Percentiles rank a stretch among this genome's conserved stretches.
phyloP scores from a whole-genome alignment of 805 yeast species.

The Candida awuae region DNA sequence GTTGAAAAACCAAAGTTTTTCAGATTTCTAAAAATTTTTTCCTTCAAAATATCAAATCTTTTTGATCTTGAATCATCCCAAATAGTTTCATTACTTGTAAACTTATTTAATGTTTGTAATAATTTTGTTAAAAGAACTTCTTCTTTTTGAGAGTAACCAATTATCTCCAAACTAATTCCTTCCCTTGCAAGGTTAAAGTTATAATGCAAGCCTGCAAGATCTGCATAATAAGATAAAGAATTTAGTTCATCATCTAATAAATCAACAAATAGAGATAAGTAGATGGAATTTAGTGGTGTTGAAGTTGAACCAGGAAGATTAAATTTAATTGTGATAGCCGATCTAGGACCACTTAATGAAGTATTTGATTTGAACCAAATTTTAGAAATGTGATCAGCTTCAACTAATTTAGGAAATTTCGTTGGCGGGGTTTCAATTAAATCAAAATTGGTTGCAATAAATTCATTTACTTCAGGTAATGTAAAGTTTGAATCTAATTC shows the following conservation, averaged over 20 bases:
- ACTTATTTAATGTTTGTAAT: conserved; percentile 43
- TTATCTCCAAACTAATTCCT: conserved; percentile 59
- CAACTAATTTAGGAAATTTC: conserved; percentile 53
- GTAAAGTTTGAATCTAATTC: conserved; percentile 31
- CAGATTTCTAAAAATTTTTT: conserved; percentile 51
- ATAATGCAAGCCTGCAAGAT: conserved; percentile 66
- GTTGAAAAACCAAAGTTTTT: conserved; percentile 63
- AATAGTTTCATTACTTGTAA: conserved; percentile 22
- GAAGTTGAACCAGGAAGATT: conserved; percentile 56
- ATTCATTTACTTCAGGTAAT: conserved; percentile 69
- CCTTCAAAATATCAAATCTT: conserved; percentile 62
- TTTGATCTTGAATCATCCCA: conserved; percentile 35
- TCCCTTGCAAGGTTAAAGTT: conserved; percentile 52
- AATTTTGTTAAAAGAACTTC: conserved; percentile 54
- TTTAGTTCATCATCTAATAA: conserved; percentile 67
- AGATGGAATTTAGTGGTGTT: conserved; percentile 50
- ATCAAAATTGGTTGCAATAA: conserved; percentile 71
- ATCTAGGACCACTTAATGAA: conserved; percentile 82
- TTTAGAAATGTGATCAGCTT: conserved; percentile 42
- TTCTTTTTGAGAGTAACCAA: conserved; percentile 82
- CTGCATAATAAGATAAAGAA: conserved; percentile 76
- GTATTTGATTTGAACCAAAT: conserved; percentile 91
- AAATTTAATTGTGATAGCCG: conserved; percentile 55
- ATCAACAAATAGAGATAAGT: conserved; percentile 58
- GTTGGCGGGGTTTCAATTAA: conserved; percentile 39